Base-by-base conservation (phyloP, 2,329 filamentous ascomycete genomes). In the Sporothrix euskadiensis region DNA sequence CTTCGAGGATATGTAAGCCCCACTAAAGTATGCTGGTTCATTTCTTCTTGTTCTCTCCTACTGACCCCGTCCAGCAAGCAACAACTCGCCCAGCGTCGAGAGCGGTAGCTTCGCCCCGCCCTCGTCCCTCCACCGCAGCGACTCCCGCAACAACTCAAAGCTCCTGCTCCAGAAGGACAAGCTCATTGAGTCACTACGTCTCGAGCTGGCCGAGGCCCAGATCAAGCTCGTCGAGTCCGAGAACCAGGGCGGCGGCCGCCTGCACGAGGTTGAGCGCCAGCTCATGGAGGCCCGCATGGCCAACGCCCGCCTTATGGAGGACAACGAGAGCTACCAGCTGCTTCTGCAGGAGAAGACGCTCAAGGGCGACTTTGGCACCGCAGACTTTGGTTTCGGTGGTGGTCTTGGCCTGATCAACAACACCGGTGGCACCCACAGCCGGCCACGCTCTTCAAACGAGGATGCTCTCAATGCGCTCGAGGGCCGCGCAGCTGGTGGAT, bases 291-390 rank as follows among this genome's bases (percentile, higher is more conserved):
- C 94, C 54, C 93, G 94, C 78, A 96, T 98, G 92, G 92, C 94
- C 77, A 99, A 98, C 80, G 96, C 96, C 73, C 90, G 94, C 63
- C 85, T 99, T 76, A 96, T 98, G 92, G 96, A 99, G 83, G 96
- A 99, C 82, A 98, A 98, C 79, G 96, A 99, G 83, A 97, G 94
- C 83, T 99, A 97, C 83, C 95, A 98, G 82, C 88, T 98, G 52
- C 89, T 99, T 22, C 89, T 99, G 32, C 94, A 94, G 79, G 94
- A 98, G 82, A 95, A 94, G 86, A 98, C 96, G 0, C 88, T 99
- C 74, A 97, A 97, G 80, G 96, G 96, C 41, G 95, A 98, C 80
- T 95, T 98, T 80, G 88, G 88, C 79, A 94, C 92, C 80, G 92
- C 88, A 78, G 92, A 95, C 79, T 94, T 97, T 81, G 89, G 93